phyloP scores from a whole-genome alignment of 2,329 filamentous ascomycete genomes.

The Aspergillus niger region DNA sequence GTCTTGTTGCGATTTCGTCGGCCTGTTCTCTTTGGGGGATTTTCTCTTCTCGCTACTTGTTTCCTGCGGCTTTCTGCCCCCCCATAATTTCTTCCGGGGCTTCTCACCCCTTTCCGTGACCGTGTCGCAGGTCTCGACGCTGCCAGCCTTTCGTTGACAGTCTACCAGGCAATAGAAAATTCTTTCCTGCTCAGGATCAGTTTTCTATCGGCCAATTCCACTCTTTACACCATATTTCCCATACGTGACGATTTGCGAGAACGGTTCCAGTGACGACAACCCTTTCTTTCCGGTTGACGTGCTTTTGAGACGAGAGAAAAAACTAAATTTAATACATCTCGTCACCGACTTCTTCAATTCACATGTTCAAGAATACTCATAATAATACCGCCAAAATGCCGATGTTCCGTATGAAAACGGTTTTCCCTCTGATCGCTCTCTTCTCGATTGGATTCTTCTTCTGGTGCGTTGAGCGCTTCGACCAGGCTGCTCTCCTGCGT shows the following conservation, averaged over 20 bases:
- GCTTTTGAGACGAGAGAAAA: slow-evolving; percentile 14
- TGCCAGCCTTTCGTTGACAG: slow-evolving; percentile 40
- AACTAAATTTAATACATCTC: slow-evolving; percentile 15
- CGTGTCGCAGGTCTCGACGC: slow-evolving; percentile 38
- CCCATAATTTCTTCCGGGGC: slow-evolving; percentile 11
- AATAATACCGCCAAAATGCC: slow-evolving; percentile 40
- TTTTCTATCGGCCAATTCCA: slow-evolving; percentile 21
- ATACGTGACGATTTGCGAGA: slow-evolving; percentile 12
- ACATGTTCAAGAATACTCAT: slow-evolving; percentile 35
- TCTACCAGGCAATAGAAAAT: slow-evolving; percentile 21
- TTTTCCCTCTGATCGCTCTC: slow-evolving; percentile 42
- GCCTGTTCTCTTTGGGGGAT: slow-evolving; percentile 6
- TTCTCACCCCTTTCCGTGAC: slow-evolving; percentile 21
- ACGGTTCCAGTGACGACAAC: slow-evolving; percentile 11
- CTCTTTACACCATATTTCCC: slow-evolving; percentile 21
- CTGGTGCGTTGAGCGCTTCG: slow-evolving; percentile 43
- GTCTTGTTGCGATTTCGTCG: slow-evolving; percentile 22
- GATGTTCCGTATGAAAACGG: slow-evolving; percentile 41
- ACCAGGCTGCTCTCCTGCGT: slow-evolving; percentile 38
- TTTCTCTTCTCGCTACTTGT: not conserved
- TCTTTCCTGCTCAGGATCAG: slow-evolving; percentile 2
- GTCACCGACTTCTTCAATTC: slow-evolving; percentile 16
- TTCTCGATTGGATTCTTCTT: slow-evolving; percentile 44
- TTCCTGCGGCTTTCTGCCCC: slow-evolving; percentile 5
- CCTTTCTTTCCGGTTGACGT: slow-evolving; percentile 13